Evolutionary conservation across 1,284 basidiomycete species (phyloP), one percentile per base, ranked within the genome.

Genomic region (Trametes hirsuta): DNA sequence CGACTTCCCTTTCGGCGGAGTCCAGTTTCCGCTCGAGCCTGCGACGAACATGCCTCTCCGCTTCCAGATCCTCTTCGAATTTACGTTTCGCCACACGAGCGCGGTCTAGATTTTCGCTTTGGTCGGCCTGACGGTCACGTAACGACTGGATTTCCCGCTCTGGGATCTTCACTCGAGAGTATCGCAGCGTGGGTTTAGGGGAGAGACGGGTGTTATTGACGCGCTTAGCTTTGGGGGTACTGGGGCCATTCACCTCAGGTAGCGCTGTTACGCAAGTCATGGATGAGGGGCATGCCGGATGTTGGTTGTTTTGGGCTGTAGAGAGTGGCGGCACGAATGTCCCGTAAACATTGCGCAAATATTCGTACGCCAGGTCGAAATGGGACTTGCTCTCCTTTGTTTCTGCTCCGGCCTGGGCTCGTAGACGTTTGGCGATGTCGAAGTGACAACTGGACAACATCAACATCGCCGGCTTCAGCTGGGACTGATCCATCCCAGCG

Each of bases 341-440:
- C 4, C 83, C 83, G 59, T 84, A 85, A 11, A 84, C 80, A 53
- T 77, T 80, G 47, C 81, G 81, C n/a, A 86, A 69, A 71, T 78
- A 83, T 53, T 70, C 72, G 53, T 76, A 73, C 11, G 82, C 76
- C 50, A 77, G 76, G 25, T 69, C 68, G 52, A 76, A 69, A 63
- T 84, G 80, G 45, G 70, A 68, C 3, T 68, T 50, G 30, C 70
- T 70, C 12, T 70, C 67, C 45, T 62, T 66, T 0, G 68, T 66
- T 15, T 72, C 63, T 8, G 53, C 59, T 54, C 63, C 65, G 11
- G 55, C 53, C 9, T 51, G 42, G 1, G 41, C 35, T n/a, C 68
- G 69, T 6, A 68, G 45, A 4, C 59, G 65, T 34, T 63, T 68
- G 8, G 67, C 78, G 36, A 85, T 67, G 63, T 85, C 84, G 2